These are phyloP conservation scores for Plasmodium gonderi DNA, from an alignment of 169 alveolate species.

Conservation along the genomic window DNA sequence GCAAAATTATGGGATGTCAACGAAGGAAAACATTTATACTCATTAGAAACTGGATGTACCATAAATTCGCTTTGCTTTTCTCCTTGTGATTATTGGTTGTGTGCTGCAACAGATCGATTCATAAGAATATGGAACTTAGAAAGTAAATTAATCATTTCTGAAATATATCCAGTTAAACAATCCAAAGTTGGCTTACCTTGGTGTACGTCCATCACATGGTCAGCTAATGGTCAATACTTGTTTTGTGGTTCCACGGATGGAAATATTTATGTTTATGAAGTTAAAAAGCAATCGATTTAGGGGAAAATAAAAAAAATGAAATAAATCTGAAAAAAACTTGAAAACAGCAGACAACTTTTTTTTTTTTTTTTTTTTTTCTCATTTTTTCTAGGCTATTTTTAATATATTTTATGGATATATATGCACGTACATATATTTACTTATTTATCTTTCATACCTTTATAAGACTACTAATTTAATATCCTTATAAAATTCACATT, in stretches of 20 bases:
- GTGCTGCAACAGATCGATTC: constrained; percentile 96
- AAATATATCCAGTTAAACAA: constrained; percentile 90
- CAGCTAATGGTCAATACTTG: constrained; percentile 93
- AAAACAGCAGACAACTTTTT: constrained; percentile 3
- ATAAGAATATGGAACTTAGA: constrained; percentile 96
- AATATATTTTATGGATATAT: constrained; percentile 8
- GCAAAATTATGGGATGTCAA: constrained; percentile 96
- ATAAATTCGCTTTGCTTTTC: constrained; percentile 96
- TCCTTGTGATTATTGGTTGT: constrained; percentile 96
- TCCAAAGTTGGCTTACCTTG: constrained; percentile 94
- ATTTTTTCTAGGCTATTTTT: not conserved
- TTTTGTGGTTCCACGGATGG: constrained; percentile 95
- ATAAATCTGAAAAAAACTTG: not conserved
- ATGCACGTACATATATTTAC: not conserved
- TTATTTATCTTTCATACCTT: not conserved
- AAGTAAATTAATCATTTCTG: constrained; percentile 93
- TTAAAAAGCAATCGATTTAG: constrained; percentile 70
- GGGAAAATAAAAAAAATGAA: not conserved
- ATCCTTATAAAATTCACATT: not conserved
- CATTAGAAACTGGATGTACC: constrained; percentile 93
- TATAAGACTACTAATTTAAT: not conserved
- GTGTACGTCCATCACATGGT: constrained; percentile 95
- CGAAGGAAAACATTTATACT: constrained; percentile 95
- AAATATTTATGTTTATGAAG: constrained; percentile 92
- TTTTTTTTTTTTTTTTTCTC: constrained; percentile 24